A percentile compares a stretch with the other conserved stretches of the same genome.
phyloP scores from a whole-genome alignment of 306 rosid genomes.

The Biancaea sappan region DNA sequence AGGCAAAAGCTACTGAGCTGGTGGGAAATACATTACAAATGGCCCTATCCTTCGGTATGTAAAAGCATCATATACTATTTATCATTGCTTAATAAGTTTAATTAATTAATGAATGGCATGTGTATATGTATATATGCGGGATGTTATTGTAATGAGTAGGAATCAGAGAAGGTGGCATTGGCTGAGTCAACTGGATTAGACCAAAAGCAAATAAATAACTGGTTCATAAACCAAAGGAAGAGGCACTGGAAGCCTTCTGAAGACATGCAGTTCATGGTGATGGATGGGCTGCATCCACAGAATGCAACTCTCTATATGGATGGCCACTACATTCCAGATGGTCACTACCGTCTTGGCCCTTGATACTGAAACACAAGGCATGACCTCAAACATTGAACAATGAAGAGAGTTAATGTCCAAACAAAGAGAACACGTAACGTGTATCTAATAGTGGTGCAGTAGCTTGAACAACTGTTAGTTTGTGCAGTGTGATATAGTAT shows the following conservation, averaged over 20 bases:
- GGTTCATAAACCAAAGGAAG: slow-evolving; percentile 85
- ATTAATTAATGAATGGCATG: background rate
- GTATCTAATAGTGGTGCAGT: background rate
- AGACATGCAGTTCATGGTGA: slow-evolving; percentile 84
- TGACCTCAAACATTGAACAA: background rate
- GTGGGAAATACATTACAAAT: slow-evolving; percentile 83
- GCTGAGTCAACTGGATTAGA: slow-evolving; percentile 80
- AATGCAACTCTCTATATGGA: slow-evolving; percentile 68
- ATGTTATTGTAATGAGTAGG: slow-evolving; percentile 34
- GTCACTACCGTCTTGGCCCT: slow-evolving; percentile 75
- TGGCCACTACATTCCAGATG: slow-evolving; percentile 66
- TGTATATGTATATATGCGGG: background rate
- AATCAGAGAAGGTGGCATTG: slow-evolving; percentile 79
- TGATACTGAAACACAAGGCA: slow-evolving; percentile 18
- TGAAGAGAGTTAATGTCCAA: background rate
- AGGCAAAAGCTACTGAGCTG: slow-evolving; percentile 76
- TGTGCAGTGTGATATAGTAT: slow-evolving; percentile 8
- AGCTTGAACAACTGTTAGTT: background rate
- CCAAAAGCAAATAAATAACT: slow-evolving; percentile 76
- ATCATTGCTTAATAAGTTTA: background rate
- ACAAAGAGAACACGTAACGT: background rate
- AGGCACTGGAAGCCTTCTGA: slow-evolving; percentile 86
- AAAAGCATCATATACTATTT: background rate
- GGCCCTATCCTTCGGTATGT: slow-evolving; percentile 80
- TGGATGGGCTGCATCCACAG: slow-evolving; percentile 80